A percentile compares a stretch with the other conserved stretches of the same genome.
phyloP scores from a whole-genome alignment of 352 stramenopile species.

The Globisporangium mamillatum region DNA sequence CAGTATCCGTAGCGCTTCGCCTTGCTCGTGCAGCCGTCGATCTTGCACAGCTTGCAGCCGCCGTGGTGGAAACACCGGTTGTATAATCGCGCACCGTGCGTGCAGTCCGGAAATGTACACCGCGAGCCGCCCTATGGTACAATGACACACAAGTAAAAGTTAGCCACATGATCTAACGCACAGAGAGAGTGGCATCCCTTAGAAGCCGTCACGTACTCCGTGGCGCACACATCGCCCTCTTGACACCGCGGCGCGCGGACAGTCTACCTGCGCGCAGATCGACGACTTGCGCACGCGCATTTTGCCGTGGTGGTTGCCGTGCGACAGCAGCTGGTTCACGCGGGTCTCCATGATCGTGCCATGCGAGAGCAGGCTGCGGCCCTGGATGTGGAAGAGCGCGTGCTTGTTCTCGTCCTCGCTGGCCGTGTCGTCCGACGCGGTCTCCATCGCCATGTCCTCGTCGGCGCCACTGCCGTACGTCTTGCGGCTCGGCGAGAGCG shows the following conservation, averaged over 20 bases:
- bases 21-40: constrained; percentile 58
- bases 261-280: constrained; percentile 55
- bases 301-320: constrained; percentile 63
- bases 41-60: constrained; percentile 62
- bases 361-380: constrained; percentile 47
- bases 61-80: constrained; percentile 70
- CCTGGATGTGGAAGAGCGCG: constrained; percentile 43
- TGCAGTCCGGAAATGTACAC: constrained; percentile 59
- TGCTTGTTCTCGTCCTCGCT: constrained; percentile 38
- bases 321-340: constrained; percentile 50
- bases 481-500: constrained; percentile 50
- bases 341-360: constrained; percentile 53
- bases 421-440: constrained; percentile 24
- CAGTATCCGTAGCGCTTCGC: constrained; percentile 72
- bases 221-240: constrained; percentile 53
- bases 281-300: constrained; percentile 65
- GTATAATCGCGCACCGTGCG: constrained; percentile 52
- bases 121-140: constrained; percentile 37
- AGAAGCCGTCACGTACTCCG: constrained; percentile 18
- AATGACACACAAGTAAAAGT: neutral
- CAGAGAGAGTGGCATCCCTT: neutral
- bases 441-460: constrained; percentile 24
- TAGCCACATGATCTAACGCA: neutral
- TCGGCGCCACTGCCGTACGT: constrained; percentile 14
- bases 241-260: constrained; percentile 47